These are phyloP conservation scores for Closterium sp. DNA, from an alignment of 139 green algal genomes.

Conservation along the genomic window DNA sequence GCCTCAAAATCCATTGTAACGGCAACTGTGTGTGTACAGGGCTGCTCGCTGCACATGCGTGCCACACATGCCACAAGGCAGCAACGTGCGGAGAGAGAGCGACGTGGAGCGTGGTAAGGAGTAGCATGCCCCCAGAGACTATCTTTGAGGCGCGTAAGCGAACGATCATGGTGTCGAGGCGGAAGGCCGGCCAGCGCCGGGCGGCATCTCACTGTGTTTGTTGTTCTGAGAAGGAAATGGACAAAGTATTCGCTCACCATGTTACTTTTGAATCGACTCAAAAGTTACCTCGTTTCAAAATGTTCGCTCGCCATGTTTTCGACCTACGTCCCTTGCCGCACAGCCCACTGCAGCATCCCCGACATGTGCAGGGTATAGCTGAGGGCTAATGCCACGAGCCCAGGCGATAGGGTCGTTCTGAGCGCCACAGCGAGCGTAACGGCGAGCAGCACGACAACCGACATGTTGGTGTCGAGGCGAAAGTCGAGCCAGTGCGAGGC, in stretches of 20 bases:
- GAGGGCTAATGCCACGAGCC: constrained; percentile 52
- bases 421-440: not conserved
- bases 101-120: too few relatives aligned
- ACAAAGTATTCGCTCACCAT: too few relatives aligned
- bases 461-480: constrained; percentile 84
- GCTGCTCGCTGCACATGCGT: too few relatives aligned
- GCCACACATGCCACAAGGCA: too few relatives aligned
- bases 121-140: too few relatives aligned
- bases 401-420: constrained; percentile 5
- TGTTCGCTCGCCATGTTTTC: constrained; percentile 59
- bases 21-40: too few relatives aligned
- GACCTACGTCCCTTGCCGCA: constrained; percentile 68
- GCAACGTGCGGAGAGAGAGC: too few relatives aligned
- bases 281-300: not conserved
- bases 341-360: constrained; percentile 43
- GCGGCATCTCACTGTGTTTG: too few relatives aligned
- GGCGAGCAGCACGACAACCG: constrained; percentile 50
- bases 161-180: constrained; percentile 90
- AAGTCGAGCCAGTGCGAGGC: constrained; percentile 86
- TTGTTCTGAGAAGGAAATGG: too few relatives aligned
- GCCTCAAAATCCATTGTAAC: too few relatives aligned
- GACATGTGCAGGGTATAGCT: constrained; percentile 67
- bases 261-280: too few relatives aligned
- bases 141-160: too few relatives aligned
- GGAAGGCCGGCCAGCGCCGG: constrained; percentile 86